Conservation (phyloP, 345 rosid species). For the Turritis glabra region DNA sequence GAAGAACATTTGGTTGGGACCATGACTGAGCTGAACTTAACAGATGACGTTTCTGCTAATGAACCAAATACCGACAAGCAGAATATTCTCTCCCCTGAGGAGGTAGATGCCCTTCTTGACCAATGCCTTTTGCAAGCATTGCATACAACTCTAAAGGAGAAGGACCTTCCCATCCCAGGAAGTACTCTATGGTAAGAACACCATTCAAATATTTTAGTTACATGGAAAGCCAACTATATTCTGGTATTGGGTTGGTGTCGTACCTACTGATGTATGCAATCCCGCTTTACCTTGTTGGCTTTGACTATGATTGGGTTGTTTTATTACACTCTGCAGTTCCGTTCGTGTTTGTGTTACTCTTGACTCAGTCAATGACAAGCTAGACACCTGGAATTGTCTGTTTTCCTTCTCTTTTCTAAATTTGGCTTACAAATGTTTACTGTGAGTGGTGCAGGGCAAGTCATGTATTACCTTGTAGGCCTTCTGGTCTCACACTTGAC, state of each 20-base stretch:
- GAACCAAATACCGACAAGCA: conserved; percentile 53
- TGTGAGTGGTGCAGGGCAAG: conserved; percentile 64
- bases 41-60: conserved; percentile 40
- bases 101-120: conserved; percentile 80
- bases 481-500: conserved; percentile 76
- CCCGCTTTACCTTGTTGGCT: conserved; percentile 2
- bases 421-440: conserved; percentile 16
- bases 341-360: not conserved
- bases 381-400: not conserved
- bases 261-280: not conserved
- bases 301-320: not conserved
- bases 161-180: conserved; percentile 95
- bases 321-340: not conserved
- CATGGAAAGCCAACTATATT: not conserved
- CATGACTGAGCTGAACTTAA: conserved; percentile 48
- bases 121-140: conserved; percentile 93
- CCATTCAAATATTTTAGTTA: conserved; percentile 4
- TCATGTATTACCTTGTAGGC: conserved; percentile 89
- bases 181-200: conserved; percentile 80
- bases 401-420: not conserved
- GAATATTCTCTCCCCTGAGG: conserved; percentile 51
- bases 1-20: conserved; percentile 44
- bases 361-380: not conserved
- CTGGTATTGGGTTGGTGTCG: not conserved
- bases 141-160: conserved; percentile 80